Evolutionary conservation across 176 grass and related monocot species (phyloP).

Genomic region (Tuctoria greenei): DNA sequence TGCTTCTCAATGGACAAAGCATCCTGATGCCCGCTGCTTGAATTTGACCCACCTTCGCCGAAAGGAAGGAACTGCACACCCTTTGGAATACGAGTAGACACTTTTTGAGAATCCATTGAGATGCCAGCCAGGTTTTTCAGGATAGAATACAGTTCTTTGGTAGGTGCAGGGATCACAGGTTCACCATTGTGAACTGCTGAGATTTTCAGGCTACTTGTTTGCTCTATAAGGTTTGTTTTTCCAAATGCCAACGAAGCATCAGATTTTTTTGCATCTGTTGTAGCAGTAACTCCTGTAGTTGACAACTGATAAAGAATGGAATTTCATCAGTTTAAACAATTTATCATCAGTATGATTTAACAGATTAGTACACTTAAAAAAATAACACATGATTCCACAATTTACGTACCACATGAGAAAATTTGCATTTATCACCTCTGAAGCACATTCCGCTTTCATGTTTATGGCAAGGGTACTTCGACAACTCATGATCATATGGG

Average conservation of each 20-base stretch:
- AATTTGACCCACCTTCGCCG: constrained; percentile 34
- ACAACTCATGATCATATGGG: constrained; percentile 89
- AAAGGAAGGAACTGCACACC: constrained; percentile 76
- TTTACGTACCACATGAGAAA: constrained; percentile 76
- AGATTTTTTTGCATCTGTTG: constrained; percentile 45
- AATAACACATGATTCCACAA: constrained; percentile 15
- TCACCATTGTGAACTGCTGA: constrained; percentile 29
- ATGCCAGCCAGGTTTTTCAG: constrained; percentile 36
- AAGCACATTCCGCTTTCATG: constrained; percentile 65
- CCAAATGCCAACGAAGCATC: constrained; percentile 32
- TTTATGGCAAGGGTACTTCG: constrained; percentile 85
- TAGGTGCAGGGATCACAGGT: constrained; percentile 34
- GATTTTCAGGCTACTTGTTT: constrained; percentile 48
- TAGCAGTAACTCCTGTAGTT: constrained; percentile 38
- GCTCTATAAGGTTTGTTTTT: constrained; percentile 44
- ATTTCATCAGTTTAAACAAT: constrained; percentile 2
- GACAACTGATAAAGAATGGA: constrained; percentile 50
- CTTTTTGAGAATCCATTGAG: constrained; percentile 40
- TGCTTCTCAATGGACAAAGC: constrained; percentile 28
- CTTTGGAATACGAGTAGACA: constrained; percentile 52
- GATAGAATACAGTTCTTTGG: constrained; percentile 29
- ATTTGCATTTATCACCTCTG: constrained; percentile 91
- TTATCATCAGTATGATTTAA: neutral
- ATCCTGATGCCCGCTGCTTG: constrained; percentile 15
- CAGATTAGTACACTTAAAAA: constrained; percentile 14